A percentile compares a stretch with the other conserved stretches of the same genome.
Evolutionary conservation across 805 yeast species (phyloP).

Genomic region (Osmozyma mogii): DNA sequence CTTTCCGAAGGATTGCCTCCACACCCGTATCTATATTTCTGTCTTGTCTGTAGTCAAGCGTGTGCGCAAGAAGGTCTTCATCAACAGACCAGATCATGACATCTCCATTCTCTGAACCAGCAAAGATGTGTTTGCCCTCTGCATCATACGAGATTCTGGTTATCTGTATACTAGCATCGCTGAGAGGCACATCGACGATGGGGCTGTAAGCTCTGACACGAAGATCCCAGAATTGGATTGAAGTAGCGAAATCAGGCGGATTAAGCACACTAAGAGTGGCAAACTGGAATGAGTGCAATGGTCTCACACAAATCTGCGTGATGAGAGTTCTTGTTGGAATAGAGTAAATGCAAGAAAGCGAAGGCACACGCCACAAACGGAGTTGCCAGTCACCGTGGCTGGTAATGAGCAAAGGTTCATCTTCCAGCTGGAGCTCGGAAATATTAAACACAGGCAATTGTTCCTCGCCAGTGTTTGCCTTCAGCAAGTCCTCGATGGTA

Average conservation of each 20-base stretch:
- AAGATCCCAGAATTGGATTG: constrained; percentile 26
- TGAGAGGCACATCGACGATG: constrained; percentile 8
- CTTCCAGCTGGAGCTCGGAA: too few species aligned
- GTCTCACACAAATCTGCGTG: constrained; percentile 13
- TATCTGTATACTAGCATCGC: constrained; percentile 4
- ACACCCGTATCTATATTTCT: background rate
- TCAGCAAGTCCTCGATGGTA: too few species aligned
- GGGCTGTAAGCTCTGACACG: constrained; percentile 12
- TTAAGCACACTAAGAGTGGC: constrained; percentile 16
- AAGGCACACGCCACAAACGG: constrained; percentile 14
- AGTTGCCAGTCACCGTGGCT: constrained; percentile 18
- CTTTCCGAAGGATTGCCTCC: background rate
- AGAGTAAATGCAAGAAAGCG: constrained; percentile 2
- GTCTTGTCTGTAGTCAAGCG: constrained; percentile 1
- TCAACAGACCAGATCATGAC: constrained; percentile 8
- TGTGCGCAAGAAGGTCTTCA: constrained; percentile 3
- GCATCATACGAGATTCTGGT: constrained; percentile 10
- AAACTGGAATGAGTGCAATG: constrained; percentile 16
- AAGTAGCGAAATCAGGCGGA: constrained; percentile 4
- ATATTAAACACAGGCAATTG: too few species aligned
- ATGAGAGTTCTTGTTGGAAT: constrained; percentile 14
- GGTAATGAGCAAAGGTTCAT: constrained; percentile 8
- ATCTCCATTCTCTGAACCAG: constrained; percentile 19
- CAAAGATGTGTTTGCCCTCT: constrained; percentile 13
- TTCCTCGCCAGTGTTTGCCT: too few species aligned